Base-by-base conservation (phyloP, 495 filamentous ascomycete species). In the Aspergillus saccharolyticus region DNA sequence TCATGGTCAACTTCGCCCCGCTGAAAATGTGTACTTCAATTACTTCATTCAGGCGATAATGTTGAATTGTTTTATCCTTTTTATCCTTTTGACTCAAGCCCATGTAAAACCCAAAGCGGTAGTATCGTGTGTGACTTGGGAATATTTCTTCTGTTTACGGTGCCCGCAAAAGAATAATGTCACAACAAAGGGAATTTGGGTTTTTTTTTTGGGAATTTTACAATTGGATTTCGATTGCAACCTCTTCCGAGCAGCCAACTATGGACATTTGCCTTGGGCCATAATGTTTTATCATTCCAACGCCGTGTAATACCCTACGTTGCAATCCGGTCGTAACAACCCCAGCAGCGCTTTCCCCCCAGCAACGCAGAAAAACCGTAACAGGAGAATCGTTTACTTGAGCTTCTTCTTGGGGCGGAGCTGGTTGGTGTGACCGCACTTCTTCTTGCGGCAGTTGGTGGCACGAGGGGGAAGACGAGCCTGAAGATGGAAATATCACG, bases 331-430 rank as follows among this genome's bases (percentile, higher is more conserved):
- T 68, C 66, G 72, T 61, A 63, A 65, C 64, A 66, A 50, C 44
- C 52, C 64, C 56, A 54, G 57, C 67, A 65, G 53, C 57, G 56
- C 62, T 64, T 67, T 69, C 58, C 57, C 65, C 63, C 67, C 63
- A 66, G 71, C 66, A 69, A 67, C 66, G 61, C 70, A 74, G 73
- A 76, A 75, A 71, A 73, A 74, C 65, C 72, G 70, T 69, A 74
- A 74, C 65, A 75, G 69, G 57, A 68, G 63, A 67, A 66, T 71
- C 76, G 71, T 81, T 73, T 92, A 98, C 84, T 98, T 98, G 69
- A 98, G 85, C 91, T 98, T 98, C 91, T 98, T 98, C 93, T 98
- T 98, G 74, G 94, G 94, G 80, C 95, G 90, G 71, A 98, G 88
- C 85, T 98, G 94, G 88, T 97, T 97, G 82, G 83, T 92, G 85